Conservation (phyloP, 345 rosid species). For the Toxicodendron radicans region DNA sequence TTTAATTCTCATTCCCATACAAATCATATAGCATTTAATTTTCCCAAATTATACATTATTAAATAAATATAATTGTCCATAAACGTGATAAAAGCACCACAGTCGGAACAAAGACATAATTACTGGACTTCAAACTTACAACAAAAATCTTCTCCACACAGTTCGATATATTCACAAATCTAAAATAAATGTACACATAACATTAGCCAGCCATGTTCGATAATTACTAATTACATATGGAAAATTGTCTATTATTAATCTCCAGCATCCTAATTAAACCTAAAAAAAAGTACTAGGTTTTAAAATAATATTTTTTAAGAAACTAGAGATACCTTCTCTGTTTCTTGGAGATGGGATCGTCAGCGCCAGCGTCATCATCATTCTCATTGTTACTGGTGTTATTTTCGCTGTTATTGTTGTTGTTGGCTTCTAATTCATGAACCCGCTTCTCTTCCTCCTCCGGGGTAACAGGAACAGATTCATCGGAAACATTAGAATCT, state of each 20-base stretch:
- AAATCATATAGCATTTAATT: not conserved
- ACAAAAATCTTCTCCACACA: too few species aligned
- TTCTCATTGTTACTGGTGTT: not conserved
- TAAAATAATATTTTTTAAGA: not conserved
- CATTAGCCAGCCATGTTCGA: too few species aligned
- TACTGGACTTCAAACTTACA: too few species aligned
- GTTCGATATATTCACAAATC: too few species aligned
- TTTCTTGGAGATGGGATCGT: slow-evolving; percentile 48
- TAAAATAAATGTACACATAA: too few species aligned
- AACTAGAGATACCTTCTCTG: slow-evolving; percentile 44
- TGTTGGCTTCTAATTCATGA: slow-evolving; percentile 22
- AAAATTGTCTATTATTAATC: too few species aligned
- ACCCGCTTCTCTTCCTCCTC: slow-evolving; percentile 10
- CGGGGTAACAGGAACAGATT: not conserved
- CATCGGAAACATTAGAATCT: slow-evolving; percentile 20
- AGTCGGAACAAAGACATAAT: too few species aligned
- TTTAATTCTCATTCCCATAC: not conserved
- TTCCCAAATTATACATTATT: not conserved
- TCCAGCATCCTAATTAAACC: not conserved
- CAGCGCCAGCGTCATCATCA: slow-evolving; percentile 21
- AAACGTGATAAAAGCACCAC: not conserved
- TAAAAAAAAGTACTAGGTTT: too few species aligned
- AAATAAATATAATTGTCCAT: not conserved
- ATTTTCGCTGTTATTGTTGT: not conserved
- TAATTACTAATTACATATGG: too few species aligned